Evolutionary conservation across 257 asterid genomes (phyloP).

Genomic region (Vinca minor): DNA sequence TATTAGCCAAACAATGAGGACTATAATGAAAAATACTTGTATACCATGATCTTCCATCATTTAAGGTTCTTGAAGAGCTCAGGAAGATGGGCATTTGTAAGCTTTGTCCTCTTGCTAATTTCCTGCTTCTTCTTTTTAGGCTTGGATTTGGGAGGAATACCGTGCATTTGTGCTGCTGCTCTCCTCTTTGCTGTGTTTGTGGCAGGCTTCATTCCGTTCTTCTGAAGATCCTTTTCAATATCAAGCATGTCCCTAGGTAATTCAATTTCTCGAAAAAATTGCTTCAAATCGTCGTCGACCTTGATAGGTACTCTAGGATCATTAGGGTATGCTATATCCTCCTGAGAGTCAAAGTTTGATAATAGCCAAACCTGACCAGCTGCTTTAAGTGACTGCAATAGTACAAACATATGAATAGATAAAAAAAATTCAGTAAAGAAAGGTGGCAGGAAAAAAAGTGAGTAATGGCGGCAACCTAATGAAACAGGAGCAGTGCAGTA

Average conservation of each 20-base stretch:
- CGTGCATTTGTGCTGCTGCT: conserved; percentile 8
- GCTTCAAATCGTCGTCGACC: conserved; percentile 4
- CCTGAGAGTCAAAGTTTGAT: conserved; percentile 9
- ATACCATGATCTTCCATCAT: conserved; percentile 7
- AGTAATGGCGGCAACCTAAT: too few species aligned
- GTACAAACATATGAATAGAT: background rate
- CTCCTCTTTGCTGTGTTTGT: conserved; percentile 29
- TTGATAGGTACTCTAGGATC: conserved; percentile 12
- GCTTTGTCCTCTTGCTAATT: conserved; percentile 86
- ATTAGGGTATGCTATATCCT: conserved; percentile 12
- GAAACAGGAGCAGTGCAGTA: too few species aligned
- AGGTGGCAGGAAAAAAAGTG: too few species aligned
- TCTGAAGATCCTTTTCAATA: conserved; percentile 75
- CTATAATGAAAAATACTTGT: too few species aligned
- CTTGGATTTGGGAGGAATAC: conserved; percentile 7
- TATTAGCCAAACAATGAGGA: background rate
- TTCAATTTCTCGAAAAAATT: conserved; percentile 29
- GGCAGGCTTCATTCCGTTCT: conserved; percentile 68
- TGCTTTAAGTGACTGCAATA: conserved; percentile 7
- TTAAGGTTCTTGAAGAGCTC: conserved; percentile 61
- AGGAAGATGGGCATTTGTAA: conserved; percentile 81
- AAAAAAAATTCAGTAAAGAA: too few species aligned
- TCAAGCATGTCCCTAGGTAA: conserved; percentile 79
- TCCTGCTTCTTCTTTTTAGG: conserved; percentile 23
- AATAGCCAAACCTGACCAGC: conserved; percentile 14